These are phyloP conservation scores for Didymella pomorum DNA, from an alignment of 2,329 filamentous ascomycete species.

Conservation along the genomic window DNA sequence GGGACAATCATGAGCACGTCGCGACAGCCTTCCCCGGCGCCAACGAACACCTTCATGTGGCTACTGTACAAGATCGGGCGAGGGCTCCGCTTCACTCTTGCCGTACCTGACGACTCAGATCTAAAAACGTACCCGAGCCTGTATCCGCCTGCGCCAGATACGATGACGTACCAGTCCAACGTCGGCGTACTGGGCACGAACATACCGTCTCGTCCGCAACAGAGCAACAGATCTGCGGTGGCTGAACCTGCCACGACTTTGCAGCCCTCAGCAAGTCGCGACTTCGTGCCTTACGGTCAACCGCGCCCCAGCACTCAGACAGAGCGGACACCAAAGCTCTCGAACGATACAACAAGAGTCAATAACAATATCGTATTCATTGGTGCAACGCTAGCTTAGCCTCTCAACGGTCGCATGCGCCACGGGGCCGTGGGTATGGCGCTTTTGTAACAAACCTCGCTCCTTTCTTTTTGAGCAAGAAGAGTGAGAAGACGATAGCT, in stretches of 20 bases:
- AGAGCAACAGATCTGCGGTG: not conserved
- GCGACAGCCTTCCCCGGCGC: not conserved
- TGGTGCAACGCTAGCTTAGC: not conserved
- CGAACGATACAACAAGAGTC: not conserved
- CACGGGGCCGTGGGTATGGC: slow-evolving; percentile 2
- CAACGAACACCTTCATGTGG: not conserved
- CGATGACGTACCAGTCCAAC: not conserved
- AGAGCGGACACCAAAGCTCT: not conserved
- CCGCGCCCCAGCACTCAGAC: not conserved
- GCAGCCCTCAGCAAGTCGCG: not conserved
- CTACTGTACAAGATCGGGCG: slow-evolving; percentile 12
- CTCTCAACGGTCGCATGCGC: not conserved
- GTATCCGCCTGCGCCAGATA: not conserved
- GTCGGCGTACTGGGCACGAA: not conserved
- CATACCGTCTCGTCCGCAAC: not conserved
- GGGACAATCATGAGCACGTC: not conserved
- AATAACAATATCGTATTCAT: not conserved
- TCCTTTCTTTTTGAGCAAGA: not conserved
- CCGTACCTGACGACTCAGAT: slow-evolving; percentile 20
- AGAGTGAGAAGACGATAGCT: not conserved
- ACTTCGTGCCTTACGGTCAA: not conserved
- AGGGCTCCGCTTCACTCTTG: slow-evolving; percentile 26
- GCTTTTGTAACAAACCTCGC: slow-evolving; percentile 5
- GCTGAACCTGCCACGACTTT: not conserved
- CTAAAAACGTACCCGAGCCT: slow-evolving; percentile 23